phyloP scores from a whole-genome alignment of 768 basidiomycete species.

The Kwoniella dendrophila region DNA sequence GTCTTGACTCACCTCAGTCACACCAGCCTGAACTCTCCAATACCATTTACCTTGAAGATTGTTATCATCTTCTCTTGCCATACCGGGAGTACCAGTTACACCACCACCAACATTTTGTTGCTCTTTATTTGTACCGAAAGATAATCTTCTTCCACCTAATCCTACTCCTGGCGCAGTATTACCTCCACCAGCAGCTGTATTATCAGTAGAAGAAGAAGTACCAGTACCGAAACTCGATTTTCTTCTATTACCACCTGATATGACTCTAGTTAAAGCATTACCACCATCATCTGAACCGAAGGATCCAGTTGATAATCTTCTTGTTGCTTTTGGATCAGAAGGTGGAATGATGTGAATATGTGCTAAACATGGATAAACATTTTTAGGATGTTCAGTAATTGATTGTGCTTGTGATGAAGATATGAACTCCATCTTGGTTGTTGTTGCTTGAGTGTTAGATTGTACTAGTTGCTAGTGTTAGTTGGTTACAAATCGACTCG shows the following conservation, averaged over 20 bases:
- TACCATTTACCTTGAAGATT: conserved; percentile 42
- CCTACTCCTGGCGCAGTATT: conserved; percentile 4
- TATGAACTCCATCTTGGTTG: conserved; percentile 36
- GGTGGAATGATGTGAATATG: conserved; percentile 38
- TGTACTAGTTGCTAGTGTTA: too few relatives aligned
- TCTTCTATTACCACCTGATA: conserved; percentile 36
- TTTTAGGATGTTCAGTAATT: conserved; percentile 33
- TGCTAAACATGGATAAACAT: conserved; percentile 46
- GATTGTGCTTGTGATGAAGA: conserved; percentile 12
- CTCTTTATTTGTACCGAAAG: conserved; percentile 1
- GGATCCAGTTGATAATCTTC: conserved; percentile 38
- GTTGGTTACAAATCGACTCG: too few relatives aligned
- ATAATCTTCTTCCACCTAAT: conserved; percentile 8
- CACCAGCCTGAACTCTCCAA: conserved; percentile 49
- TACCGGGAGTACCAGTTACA: not conserved
- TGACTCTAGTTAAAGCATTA: conserved; percentile 39
- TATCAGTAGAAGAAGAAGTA: too few relatives aligned
- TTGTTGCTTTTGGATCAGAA: conserved; percentile 7
- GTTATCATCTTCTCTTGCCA: conserved; percentile 8
- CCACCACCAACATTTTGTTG: not conserved
- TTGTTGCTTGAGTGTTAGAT: too few relatives aligned
- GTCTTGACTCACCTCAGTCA: conserved; percentile 37
- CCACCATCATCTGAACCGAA: conserved; percentile 23
- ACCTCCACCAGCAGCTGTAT: not conserved
- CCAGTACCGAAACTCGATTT: conserved; percentile 38